Percentiles rank a stretch among this genome's conserved stretches.
These are phyloP conservation scores for Stygiomarasmius scandens DNA, from an alignment of 1,284 basidiomycete genomes.

Conservation along the genomic window DNA sequence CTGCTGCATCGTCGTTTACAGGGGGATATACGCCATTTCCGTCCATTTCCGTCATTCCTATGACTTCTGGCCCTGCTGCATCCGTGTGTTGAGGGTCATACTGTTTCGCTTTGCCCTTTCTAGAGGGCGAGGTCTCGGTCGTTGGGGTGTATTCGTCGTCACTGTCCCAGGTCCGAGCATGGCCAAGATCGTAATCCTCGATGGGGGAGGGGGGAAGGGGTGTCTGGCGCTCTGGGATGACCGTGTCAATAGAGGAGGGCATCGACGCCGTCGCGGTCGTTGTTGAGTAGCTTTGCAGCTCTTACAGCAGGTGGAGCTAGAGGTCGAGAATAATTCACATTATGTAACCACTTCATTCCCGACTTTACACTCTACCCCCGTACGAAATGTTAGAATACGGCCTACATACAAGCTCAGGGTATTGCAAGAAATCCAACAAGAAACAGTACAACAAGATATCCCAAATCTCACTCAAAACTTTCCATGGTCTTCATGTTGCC, in stretches of 20 bases:
- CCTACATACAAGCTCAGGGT: too few relatives aligned
- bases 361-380: too few relatives aligned
- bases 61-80: constrained; percentile 14
- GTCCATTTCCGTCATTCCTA: constrained; percentile 31
- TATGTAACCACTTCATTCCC: neutral
- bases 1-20: constrained; percentile 60
- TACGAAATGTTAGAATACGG: too few relatives aligned
- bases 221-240: constrained; percentile 14
- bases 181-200: constrained; percentile 10
- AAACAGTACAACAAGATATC: too few relatives aligned
- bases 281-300: neutral
- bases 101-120: constrained; percentile 21
- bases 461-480: constrained; percentile 25
- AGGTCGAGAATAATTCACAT: neutral
- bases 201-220: constrained; percentile 4
- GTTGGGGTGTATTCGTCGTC: constrained; percentile 5
- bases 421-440: too few relatives aligned
- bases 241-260: constrained; percentile 27
- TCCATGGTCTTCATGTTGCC: constrained; percentile 23
- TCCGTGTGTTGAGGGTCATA: neutral
- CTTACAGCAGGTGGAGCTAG: neutral
- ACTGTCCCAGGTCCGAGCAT: constrained; percentile 12
- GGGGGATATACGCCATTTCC: constrained; percentile 61
- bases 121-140: neutral
- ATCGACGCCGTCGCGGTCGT: constrained; percentile 13